A percentile compares a stretch with the other conserved stretches of the same genome.
Conservation (phyloP, 2,329 filamentous ascomycete genomes). For the Beauveria varroae region DNA sequence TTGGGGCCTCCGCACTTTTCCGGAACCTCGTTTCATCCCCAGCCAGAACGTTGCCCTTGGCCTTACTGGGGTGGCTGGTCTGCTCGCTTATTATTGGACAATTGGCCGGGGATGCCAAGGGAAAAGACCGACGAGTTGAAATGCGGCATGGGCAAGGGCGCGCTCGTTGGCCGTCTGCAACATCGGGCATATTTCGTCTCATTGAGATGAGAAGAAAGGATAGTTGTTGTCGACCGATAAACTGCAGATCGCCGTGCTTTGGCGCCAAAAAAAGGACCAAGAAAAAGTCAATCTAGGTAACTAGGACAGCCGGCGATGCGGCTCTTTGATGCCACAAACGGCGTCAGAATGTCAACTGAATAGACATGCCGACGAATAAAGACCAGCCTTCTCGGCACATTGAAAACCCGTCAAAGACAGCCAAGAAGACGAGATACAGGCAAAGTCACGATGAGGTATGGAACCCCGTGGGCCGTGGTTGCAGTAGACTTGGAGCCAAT, state of each 20-base stretch:
- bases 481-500: neutral
- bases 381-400: neutral
- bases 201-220: no score
- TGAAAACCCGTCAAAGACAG: neutral
- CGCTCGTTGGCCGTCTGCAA: no score
- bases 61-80: neutral
- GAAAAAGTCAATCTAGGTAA: neutral
- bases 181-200: no score
- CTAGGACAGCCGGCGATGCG: neutral
- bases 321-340: neutral
- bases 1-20: constrained; percentile 3
- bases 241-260: no score
- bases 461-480: neutral
- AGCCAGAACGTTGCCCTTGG: neutral
- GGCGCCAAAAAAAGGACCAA: no score
- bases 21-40: neutral
- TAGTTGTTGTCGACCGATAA: no score
- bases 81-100: constrained; percentile 1
- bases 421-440: neutral
- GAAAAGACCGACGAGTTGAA: no score
- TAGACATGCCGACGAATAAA: no score
- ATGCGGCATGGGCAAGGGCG: no score
- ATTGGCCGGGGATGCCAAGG: neutral
- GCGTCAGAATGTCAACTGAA: no score
- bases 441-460: neutral